Base-by-base conservation (phyloP, 2,329 filamentous ascomycete species). In the Emmonsiellopsis sp. region DNA sequence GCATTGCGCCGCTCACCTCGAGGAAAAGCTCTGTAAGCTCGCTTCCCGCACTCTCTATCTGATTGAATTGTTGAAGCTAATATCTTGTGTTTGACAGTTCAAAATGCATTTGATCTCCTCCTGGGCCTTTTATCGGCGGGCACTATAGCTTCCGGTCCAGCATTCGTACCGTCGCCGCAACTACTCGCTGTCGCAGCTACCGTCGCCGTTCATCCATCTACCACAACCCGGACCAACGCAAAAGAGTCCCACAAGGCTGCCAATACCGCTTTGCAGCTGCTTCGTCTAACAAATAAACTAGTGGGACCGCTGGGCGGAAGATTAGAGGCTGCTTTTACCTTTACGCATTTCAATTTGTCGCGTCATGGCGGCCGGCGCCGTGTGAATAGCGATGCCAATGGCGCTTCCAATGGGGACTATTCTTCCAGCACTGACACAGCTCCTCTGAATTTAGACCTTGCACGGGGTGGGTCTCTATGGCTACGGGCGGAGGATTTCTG, bases 401-500 rank as follows among this genome's bases (percentile, higher is more conserved):
- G 60, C 7, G 59, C 64, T 6, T 71, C 70, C 20, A 66, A 70
- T 16, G 72, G 71, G 13, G 73, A 77, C 41, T 65, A 60, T 1
- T 69, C 71, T 8, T 67, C 74, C 8, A 72, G 75, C 6, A 69
- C 73, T 9, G 77, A 80, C 2, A 74, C 75, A 0, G 79, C 79
- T 45, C 70, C 73, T 8, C 70, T 90, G 37, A 73, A 76, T 42
- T 77, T 81, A 6, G 75, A 77, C 8, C 75, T 89, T 54, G 84
- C 85, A 1, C 79, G 81, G 50, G 73, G 79, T 11, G 77, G 82
- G 43, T 85, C 86, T 32, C 58, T 96, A 1, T 95, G 87, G 82
- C 74, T 73, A 13, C 79, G 81, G n/a, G 87, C 86, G 0, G 83
- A 87, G 56, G 89, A 95, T 65, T 94, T 97, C 63, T 98, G 93